phyloP scores from a whole-genome alignment of 2,329 filamentous ascomycete species.

The Onygenales sp. region DNA sequence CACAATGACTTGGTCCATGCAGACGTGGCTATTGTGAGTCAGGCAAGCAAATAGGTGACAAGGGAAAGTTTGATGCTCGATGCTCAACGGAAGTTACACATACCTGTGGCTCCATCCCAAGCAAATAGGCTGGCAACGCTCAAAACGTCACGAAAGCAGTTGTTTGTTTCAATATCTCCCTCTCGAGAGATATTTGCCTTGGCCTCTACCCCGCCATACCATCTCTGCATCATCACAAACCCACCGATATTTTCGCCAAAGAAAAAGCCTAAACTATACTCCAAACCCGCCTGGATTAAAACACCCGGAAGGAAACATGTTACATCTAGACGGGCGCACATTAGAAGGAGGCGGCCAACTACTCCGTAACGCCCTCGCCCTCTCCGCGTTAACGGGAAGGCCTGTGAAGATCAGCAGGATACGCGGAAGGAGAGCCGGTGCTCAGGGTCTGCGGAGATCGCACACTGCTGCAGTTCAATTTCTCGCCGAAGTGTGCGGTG shows the following conservation, averaged over 20 bases:
- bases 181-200: background rate
- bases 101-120: too few species aligned
- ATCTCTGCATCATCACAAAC: too few species aligned
- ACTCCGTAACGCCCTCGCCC: constrained; percentile 45
- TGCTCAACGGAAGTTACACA: too few species aligned
- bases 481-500: constrained; percentile 41
- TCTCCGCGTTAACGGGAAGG: constrained; percentile 44
- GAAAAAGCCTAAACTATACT: background rate
- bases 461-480: constrained; percentile 48
- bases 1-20: too few species aligned
- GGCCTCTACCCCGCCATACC: too few species aligned
- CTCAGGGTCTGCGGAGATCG: constrained; percentile 48
- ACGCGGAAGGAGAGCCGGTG: constrained; percentile 41
- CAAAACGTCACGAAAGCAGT: background rate
- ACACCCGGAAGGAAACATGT: constrained; percentile 2
- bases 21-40: too few species aligned
- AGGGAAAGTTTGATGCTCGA: too few species aligned
- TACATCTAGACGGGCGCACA: constrained; percentile 45
- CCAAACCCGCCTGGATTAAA: too few species aligned
- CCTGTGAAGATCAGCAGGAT: constrained; percentile 45
- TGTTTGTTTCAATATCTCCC: background rate
- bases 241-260: background rate
- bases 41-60: too few species aligned
- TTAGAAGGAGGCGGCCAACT: constrained; percentile 56
- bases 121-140: too few species aligned